Evolutionary conservation across 2,329 filamentous ascomycete species (phyloP), one percentile per base, ranked within the genome.

Genomic region (Hirsutella rhossiliensis): DNA sequence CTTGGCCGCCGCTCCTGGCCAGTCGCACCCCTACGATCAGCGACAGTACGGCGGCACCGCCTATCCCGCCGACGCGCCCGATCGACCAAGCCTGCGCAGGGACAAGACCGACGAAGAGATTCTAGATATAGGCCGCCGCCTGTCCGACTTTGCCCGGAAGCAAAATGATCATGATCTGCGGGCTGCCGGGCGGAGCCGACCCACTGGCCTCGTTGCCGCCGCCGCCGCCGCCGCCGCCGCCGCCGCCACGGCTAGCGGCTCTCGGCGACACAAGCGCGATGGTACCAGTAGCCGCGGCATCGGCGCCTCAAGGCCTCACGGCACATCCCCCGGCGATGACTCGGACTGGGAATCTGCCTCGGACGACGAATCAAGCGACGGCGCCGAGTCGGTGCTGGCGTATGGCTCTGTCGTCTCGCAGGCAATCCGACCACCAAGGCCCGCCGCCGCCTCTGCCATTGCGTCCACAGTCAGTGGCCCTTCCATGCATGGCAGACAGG

Each of bases 291-390:
- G 38, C 34, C 66, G 63, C 20, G 68, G 66, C 12, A 49, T 63
- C 23, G 64, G 59, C 30, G 61, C 58, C 49, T 72, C 68, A 11
- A 72, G 61, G 52, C 58, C 61, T 6, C 58, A 57, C 29, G 58
- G 58, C 19, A 56, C 61, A n/a, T 56, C 56, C 18, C 55, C 62
- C 49, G 48, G 67, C 41, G 73, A 71, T 29, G 70, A 76, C 37
- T 66, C 66, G 1, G 73, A 76, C 45, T 78, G 74, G 74, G 75
- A 78, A 56, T 75, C 72, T 39, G 71, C 72, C 23, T 74, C 71
- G 6, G 71, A 73, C 12, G 66, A 66, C 40, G 69, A 72, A 40
- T 62, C 61, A 13, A 61, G 54, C 42, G 60, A 62, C 37, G 56
- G 43, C 27, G 67, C 62, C 42, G 61, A 62, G 29, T 71, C 67